These are phyloP conservation scores for Gyrodon tennesseensis DNA, from an alignment of 1,284 basidiomycete genomes.

Conservation along the genomic window DNA sequence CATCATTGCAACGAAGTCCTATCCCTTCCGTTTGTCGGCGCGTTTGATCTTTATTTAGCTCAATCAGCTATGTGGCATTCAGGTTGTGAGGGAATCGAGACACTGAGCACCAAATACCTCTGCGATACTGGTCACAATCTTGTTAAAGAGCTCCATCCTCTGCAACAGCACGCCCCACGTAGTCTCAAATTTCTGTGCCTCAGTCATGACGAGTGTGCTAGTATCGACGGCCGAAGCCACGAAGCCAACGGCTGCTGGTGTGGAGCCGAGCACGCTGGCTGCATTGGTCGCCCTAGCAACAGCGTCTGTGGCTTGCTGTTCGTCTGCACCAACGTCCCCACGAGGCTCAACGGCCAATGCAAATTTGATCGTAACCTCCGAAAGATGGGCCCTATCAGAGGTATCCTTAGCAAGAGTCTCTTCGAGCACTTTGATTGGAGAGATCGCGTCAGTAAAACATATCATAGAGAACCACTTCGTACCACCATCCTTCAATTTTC, in stretches of 20 bases:
- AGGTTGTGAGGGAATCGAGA: not conserved
- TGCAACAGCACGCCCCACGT: slow-evolving; percentile 9
- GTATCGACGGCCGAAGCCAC: not conserved
- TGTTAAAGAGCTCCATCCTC: slow-evolving; percentile 5
- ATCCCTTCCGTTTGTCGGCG: not conserved
- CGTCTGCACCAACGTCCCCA: not conserved
- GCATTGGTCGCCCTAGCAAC: not conserved
- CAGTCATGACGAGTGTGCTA: not conserved
- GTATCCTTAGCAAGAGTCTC: not conserved
- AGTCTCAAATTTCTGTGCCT: slow-evolving; percentile 5
- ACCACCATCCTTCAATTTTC: slow-evolving; percentile 9
- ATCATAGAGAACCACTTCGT: not conserved
- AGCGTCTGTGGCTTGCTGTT: slow-evolving; percentile 1
- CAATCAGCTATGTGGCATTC: not conserved
- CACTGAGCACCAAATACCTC: slow-evolving; percentile 1
- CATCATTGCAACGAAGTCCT: not conserved
- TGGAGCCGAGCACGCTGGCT: too few relatives aligned
- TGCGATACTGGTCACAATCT: slow-evolving; percentile 3
- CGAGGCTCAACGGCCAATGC: not conserved
- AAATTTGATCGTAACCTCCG: slow-evolving; percentile 8
- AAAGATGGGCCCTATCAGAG: not conserved
- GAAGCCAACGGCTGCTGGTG: not conserved
- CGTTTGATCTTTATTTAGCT: not conserved
- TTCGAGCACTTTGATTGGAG: slow-evolving; percentile 15
- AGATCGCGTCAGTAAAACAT: slow-evolving; percentile 1